Evolutionary conservation across 257 asterid species (phyloP).

Genomic region (Solanum neorickii): DNA sequence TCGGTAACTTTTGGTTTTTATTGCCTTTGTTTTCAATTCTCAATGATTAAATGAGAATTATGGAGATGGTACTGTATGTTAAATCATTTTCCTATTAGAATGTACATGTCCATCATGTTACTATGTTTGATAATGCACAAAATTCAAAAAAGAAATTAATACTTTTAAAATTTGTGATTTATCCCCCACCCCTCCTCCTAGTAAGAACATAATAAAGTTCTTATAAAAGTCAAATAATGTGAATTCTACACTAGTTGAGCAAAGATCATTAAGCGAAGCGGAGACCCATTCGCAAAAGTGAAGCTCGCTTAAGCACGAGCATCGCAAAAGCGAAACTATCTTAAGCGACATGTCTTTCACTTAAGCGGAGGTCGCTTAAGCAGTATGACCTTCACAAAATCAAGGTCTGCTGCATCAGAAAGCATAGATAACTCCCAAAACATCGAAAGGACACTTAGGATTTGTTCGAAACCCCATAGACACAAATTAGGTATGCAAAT

Average conservation of each 20-base stretch:
- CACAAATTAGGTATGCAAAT: background rate
- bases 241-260: background rate
- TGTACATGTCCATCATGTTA: background rate
- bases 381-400: no score
- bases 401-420: background rate
- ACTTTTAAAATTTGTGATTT: no score
- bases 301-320: no score
- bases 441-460: background rate
- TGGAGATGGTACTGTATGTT: background rate
- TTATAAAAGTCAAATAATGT: background rate
- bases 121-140: no score
- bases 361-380: no score
- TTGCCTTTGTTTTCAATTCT: background rate
- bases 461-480: background rate
- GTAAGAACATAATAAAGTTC: no score
- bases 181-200: no score
- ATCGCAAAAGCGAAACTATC: no score
- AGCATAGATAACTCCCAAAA: background rate
- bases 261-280: background rate
- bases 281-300: no score
- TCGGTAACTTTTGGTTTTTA: no score
- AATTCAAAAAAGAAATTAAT: no score
- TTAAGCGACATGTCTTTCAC: no score
- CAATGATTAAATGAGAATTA: background rate
- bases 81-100: background rate